Conservation (phyloP, 2,329 filamentous ascomycete genomes). For the Camillea tinctor region DNA sequence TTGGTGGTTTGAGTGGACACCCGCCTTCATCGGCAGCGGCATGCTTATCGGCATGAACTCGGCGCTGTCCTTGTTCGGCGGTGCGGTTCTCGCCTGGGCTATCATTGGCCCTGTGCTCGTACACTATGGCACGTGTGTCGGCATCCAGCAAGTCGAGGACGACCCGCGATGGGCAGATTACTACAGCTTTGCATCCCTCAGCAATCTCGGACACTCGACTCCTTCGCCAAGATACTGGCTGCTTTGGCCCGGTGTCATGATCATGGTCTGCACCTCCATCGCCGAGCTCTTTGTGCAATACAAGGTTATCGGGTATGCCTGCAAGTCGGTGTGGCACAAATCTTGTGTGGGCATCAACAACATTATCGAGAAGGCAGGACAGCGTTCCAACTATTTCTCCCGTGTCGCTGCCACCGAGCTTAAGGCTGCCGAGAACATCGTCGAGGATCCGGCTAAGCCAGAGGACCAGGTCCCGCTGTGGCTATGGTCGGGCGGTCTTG, state of each 20-base stretch:
- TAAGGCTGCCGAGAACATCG: slow-evolving; percentile 38
- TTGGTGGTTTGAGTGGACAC: slow-evolving; percentile 57
- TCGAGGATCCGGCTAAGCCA: slow-evolving; percentile 48
- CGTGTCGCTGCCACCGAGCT: slow-evolving; percentile 34
- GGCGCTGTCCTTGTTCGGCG: slow-evolving; percentile 55
- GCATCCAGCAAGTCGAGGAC: slow-evolving; percentile 29
- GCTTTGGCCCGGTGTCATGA: slow-evolving; percentile 42
- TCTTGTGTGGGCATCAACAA: slow-evolving; percentile 42
- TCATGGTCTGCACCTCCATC: slow-evolving; percentile 41
- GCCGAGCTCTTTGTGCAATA: slow-evolving; percentile 40
- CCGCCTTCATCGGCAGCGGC: slow-evolving; percentile 57
- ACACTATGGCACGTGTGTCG: slow-evolving; percentile 49
- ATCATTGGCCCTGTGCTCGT: slow-evolving; percentile 58
- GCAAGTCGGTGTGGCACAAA: slow-evolving; percentile 49
- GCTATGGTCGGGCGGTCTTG: slow-evolving; percentile 50
- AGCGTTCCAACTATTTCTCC: slow-evolving; percentile 42
- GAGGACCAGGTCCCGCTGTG: slow-evolving; percentile 50
- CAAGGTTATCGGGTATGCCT: slow-evolving; percentile 37
- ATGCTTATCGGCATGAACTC: slow-evolving; percentile 60
- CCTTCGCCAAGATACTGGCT: slow-evolving; percentile 42
- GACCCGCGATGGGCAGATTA: slow-evolving; percentile 45
- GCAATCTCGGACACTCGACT: slow-evolving; percentile 30
- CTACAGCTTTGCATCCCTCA: slow-evolving; percentile 37
- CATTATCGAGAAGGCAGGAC: slow-evolving; percentile 39
- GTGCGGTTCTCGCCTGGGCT: slow-evolving; percentile 54